phyloP scores from a whole-genome alignment of 1,284 basidiomycete genomes.

The Agaricales sp. region DNA sequence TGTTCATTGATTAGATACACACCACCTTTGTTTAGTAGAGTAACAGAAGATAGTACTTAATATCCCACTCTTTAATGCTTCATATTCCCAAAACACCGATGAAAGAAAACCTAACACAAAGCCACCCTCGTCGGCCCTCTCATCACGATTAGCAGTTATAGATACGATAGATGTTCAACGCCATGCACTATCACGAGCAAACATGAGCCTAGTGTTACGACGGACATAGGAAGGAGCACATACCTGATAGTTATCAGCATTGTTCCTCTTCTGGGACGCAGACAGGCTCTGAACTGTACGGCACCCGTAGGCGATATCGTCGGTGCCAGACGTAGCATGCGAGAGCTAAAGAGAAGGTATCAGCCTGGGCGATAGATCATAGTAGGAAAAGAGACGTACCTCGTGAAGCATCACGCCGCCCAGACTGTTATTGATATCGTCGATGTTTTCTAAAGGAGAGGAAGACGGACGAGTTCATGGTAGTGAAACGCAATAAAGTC shows the following conservation, averaged over 20 bases:
- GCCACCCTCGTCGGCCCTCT: too few relatives aligned
- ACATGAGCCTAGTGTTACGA: neutral
- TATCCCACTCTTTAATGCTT: too few relatives aligned
- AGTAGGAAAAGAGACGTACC: neutral
- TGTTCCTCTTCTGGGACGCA: conserved; percentile 9
- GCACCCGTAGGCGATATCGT: conserved; percentile 11
- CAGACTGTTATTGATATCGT: conserved; percentile 8
- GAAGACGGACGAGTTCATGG: neutral
- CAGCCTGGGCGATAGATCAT: neutral
- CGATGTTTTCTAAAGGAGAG: conserved; percentile 5
- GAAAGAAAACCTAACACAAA: too few relatives aligned
- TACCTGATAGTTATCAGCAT: conserved; percentile 8
- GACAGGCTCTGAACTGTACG: conserved; percentile 3
- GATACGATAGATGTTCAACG: conserved; percentile 5
- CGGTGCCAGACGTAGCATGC: conserved; percentile 9
- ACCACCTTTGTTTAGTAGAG: too few relatives aligned
- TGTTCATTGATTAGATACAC: too few relatives aligned
- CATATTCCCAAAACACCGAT: too few relatives aligned
- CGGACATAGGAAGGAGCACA: neutral
- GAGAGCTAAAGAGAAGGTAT: conserved; percentile 8
- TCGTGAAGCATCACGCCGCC: conserved; percentile 13
- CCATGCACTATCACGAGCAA: conserved; percentile 2
- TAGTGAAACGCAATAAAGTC: neutral
- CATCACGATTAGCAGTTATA: conserved; percentile 6
- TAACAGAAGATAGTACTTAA: too few relatives aligned